phyloP scores from a whole-genome alignment of 2,329 filamentous ascomycete genomes.

The Pseudogymnoascus sp. region DNA sequence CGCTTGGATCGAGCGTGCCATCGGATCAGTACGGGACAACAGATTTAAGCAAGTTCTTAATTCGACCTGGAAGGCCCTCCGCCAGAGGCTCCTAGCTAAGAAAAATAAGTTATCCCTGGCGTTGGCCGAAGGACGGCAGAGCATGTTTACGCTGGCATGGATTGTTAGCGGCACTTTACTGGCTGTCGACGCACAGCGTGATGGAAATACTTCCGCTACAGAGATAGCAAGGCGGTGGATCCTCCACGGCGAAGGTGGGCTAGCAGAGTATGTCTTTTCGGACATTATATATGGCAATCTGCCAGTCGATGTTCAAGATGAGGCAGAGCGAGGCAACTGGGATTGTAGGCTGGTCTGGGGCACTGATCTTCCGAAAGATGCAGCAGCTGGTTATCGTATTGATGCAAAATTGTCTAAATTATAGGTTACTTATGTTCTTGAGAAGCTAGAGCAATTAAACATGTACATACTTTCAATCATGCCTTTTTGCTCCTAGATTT shows the following conservation, averaged over 20 bases:
- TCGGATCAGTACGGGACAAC: constrained; percentile 13
- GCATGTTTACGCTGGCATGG: constrained; percentile 31
- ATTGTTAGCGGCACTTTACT: constrained; percentile 31
- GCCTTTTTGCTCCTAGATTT: neutral
- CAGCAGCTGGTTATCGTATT: constrained; percentile 16
- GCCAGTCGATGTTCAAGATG: constrained; percentile 1
- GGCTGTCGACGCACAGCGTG: constrained; percentile 31
- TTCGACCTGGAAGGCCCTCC: neutral
- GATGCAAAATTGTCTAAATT: constrained; percentile 3
- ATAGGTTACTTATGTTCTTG: neutral
- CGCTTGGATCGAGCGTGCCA: constrained; percentile 5
- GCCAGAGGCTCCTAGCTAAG: neutral
- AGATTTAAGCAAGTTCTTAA: constrained; percentile 10
- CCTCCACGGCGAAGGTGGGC: constrained; percentile 24
- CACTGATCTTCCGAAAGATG: constrained; percentile 21
- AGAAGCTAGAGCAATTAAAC: neutral
- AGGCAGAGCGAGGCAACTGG: constrained; percentile 20
- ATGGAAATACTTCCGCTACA: constrained; percentile 26
- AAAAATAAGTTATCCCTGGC: constrained; percentile 15
- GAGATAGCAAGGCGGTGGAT: constrained; percentile 34
- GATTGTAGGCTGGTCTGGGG: constrained; percentile 29
- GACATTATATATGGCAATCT: constrained; percentile 20
- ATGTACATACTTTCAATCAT: neutral
- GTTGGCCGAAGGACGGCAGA: constrained; percentile 25
- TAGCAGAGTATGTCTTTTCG: constrained; percentile 26